Evolutionary conservation across 73 alveolate genomes (phyloP), one percentile per base, ranked within the genome.

Genomic region (Halteria grandinella): DNA sequence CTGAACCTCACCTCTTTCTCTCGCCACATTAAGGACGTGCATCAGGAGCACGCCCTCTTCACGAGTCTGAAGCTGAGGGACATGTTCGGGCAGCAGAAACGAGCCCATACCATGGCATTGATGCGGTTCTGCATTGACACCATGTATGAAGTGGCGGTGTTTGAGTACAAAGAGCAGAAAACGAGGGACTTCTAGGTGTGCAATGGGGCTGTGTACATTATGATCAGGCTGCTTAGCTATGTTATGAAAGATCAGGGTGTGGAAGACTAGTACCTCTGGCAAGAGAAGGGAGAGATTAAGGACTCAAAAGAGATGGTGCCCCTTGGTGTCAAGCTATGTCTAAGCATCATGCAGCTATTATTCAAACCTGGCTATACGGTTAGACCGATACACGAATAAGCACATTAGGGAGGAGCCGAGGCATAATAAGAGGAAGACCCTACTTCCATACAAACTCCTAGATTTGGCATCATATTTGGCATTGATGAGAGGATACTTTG

Each of bases 341-440:
- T 25, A 6, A 7, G 48, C 5, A 53, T 53, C 10, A 17, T 23
- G 37, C 8, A 25, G 8, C 44, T 53, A 6, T 53, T 53, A 53
- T 53, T 53, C 17, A 53, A 53, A 45, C 69, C 69, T 18, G 69
- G 69, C 11, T 53, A 25, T 53, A 53, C 69, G 4, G 29, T 53
- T 21, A 53, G 43, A 53, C 29, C 29, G 8, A 53, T 7, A 3
- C 44, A 48, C 7, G 60, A 48, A 48, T 11, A 48, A 17, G 20
- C 14, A n/a, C 21, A n/a, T 8, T n/a, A 48, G 33, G 7, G 21
- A 17, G n/a, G n/a, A n/a, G n/a, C n/a, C n/a, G n/a, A n/a, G n/a
- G n/a, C n/a, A n/a, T n/a, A n/a, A n/a, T n/a, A n/a, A n/a, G n/a
- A n/a, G n/a, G n/a, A n/a, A n/a, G n/a, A n/a, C n/a, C n/a, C n/a